A percentile compares a stretch with the other conserved stretches of the same genome.
phyloP scores from a whole-genome alignment of 2,329 filamentous ascomycete genomes.

The Magnaporthiopsis rhizophila region DNA sequence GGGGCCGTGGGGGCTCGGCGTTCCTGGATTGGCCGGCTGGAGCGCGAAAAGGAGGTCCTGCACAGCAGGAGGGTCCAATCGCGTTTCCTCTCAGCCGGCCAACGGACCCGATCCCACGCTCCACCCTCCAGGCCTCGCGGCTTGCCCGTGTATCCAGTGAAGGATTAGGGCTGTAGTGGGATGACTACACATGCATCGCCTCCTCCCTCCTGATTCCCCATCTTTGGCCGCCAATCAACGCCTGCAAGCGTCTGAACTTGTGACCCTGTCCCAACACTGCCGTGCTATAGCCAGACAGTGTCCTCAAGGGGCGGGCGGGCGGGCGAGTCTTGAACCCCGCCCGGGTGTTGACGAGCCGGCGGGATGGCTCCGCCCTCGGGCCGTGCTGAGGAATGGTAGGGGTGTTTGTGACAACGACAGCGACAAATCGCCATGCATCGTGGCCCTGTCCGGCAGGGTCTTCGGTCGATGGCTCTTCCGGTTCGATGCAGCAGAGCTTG shows the following conservation, averaged over 20 bases:
- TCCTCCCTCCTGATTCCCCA: constrained; percentile 4
- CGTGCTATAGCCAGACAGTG: background rate
- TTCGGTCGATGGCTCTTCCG: background rate
- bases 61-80: background rate
- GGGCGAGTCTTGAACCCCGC: background rate
- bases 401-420: background rate
- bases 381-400: background rate
- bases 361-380: background rate
- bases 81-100: background rate
- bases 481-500: constrained; percentile 18
- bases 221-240: background rate
- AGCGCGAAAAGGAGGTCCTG: background rate
- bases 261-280: background rate
- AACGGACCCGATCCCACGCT: background rate
- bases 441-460: constrained; percentile 25
- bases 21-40: background rate
- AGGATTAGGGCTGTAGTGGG: constrained; percentile 11
- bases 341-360: background rate
- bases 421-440: constrained; percentile 15
- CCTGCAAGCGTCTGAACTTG: background rate
- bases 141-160: constrained; percentile 1
- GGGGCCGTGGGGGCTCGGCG: background rate
- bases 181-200: constrained; percentile 7
- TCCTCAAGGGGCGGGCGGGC: background rate
- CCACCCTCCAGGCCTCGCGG: background rate